phyloP scores from a whole-genome alignment of 1,139 yeast genomes.

The Saccharomyces pastorianus region DNA sequence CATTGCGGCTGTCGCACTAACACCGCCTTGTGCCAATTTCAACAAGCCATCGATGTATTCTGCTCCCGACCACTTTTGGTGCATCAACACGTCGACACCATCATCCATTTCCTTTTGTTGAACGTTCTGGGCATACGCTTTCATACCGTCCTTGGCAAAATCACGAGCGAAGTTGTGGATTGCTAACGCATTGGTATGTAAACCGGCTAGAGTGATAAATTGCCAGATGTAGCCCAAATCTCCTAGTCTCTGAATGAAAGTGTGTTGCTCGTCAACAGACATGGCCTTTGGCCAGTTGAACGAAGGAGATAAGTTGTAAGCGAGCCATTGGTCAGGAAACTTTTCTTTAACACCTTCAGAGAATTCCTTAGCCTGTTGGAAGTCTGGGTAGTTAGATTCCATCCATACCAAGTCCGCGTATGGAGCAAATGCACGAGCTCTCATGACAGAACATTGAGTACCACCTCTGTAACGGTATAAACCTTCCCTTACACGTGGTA shows the following conservation, averaged over 20 bases:
- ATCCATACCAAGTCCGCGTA: constrained; percentile 96
- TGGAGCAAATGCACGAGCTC: constrained; percentile 94
- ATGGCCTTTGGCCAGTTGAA: constrained; percentile 97
- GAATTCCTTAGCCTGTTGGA: constrained; percentile 86
- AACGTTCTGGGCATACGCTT: constrained; percentile 81
- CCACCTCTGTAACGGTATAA: constrained; percentile 96
- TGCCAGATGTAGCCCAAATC: constrained; percentile 95
- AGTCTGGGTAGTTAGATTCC: constrained; percentile 96
- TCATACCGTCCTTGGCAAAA: constrained; percentile 82
- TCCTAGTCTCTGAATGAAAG: constrained; percentile 81
- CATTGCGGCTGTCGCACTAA: constrained; percentile 94
- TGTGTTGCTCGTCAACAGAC: constrained; percentile 79
- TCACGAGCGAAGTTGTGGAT: constrained; percentile 77
- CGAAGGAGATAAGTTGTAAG: constrained; percentile 92
- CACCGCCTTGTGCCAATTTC: constrained; percentile 91
- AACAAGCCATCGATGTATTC: constrained; percentile 89
- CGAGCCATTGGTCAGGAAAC: constrained; percentile 88
- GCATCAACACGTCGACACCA: constrained; percentile 93
- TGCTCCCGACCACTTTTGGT: constrained; percentile 99
- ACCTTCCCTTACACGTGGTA: constrained; percentile 94
- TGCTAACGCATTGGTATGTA: constrained; percentile 92
- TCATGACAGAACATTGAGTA: constrained; percentile 93
- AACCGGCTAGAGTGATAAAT: constrained; percentile 93
- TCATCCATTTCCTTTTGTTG: constrained; percentile 84
- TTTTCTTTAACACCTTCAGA: constrained; percentile 81